Conservation (phyloP, 2,329 filamentous ascomycete genomes). For the Claviceps capensis region DNA sequence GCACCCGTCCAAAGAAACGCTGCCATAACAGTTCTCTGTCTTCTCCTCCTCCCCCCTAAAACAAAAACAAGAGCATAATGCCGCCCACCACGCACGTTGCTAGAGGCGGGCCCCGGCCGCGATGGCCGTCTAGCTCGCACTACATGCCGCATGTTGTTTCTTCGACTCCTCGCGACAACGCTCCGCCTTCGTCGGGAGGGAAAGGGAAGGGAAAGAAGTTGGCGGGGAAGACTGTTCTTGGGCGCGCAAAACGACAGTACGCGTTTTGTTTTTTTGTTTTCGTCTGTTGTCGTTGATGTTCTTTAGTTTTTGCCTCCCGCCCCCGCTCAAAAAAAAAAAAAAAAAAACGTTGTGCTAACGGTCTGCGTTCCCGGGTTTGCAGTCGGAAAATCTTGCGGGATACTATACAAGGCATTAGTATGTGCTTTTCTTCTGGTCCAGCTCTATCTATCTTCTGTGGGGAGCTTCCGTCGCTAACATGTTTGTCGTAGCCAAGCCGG, state of each 20-base stretch:
- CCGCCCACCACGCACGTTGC: not conserved
- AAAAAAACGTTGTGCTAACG: not conserved
- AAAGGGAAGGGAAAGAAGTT: not conserved
- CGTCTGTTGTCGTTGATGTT: not conserved
- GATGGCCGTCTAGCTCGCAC: not conserved
- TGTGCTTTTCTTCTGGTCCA: not conserved
- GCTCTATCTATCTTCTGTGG: no score
- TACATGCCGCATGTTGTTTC: no score
- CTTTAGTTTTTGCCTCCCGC: not conserved
- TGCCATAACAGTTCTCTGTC: not conserved
- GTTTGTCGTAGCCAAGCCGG: slow-evolving; percentile 2
- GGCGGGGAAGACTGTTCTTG: slow-evolving; percentile 4
- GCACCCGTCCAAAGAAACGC: not conserved
- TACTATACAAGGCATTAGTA: slow-evolving; percentile 8
- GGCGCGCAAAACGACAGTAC: slow-evolving; percentile 2
- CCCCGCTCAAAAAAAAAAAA: not conserved
- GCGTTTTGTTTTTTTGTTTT: not conserved
- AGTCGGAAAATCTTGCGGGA: slow-evolving; percentile 10
- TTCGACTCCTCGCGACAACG: not conserved
- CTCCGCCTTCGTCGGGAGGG: not conserved
- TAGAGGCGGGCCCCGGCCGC: not conserved
- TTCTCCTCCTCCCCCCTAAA: not conserved
- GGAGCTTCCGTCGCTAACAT: not conserved
- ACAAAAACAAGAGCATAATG: not conserved
- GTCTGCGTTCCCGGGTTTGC: no score